Evolutionary conservation across 768 basidiomycete genomes (phyloP), one percentile per base, ranked within the genome.

Genomic region (Pleurotus platypus): DNA sequence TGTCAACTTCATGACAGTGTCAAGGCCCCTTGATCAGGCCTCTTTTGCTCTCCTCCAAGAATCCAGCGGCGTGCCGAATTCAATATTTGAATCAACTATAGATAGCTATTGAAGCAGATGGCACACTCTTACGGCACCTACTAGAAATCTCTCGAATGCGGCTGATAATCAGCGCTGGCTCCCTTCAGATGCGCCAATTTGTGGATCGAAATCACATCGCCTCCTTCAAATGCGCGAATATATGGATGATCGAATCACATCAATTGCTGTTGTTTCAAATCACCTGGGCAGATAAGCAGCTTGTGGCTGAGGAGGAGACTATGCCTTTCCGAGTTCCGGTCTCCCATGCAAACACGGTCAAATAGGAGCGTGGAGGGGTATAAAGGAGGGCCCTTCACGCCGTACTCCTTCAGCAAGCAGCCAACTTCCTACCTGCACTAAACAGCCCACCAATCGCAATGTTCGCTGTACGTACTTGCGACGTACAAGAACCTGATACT

Each of bases 211-310:
- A 11, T 15, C 13, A 26, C 27, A 26, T 15, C 22, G 46, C 27
- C 9, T 48, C 20, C 24, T 27, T 8, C 27, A 24, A 24, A 40
- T 54, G 51, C 35, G 51, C 39, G 51, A 42, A 54, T 54, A 40
- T 54, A 39, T 54, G 51, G 51, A 54, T 54, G 51, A 42, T 54
- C 51, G 51, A 54, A 54, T 54, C 51, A 39, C 37, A 54, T 18
- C 20, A 24, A 24, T 5, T 22, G 38, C 16, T 30, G n/a, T n/a
- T 16, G n/a, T 24, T 16, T 24, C 51, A n/a, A 54, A 54, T 54
- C 51, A 26, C 51, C 39, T 54, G 51, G 51, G 37, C 42, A n/a
- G 49, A 54, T 54, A 54, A 54, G 51, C 15, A 15, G 7, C 24
- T 26, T 26, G 39, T 40, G 51, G 37, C 38, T 18, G 39, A 20